phyloP scores from a whole-genome alignment of 441 rosid genomes.

The Eutrema salsugineum region DNA sequence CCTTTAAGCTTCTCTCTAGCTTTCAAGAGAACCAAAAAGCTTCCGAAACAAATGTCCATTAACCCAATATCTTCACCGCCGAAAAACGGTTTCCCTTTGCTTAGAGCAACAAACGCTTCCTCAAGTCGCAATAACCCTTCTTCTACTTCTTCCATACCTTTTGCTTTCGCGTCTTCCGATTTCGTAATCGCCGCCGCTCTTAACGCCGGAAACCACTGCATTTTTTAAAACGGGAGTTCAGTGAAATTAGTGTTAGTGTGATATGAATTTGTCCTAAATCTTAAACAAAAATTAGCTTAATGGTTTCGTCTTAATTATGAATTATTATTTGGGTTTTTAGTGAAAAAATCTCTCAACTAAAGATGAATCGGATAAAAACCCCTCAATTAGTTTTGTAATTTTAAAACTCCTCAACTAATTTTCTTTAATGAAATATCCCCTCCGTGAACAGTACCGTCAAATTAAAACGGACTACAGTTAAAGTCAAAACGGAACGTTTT shows the following conservation, averaged over 20 bases:
- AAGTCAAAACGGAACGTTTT: too few relatives aligned
- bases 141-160: slow-evolving; percentile 25
- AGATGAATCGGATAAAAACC: too few relatives aligned
- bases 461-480: too few relatives aligned
- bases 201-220: slow-evolving; percentile 52
- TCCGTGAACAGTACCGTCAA: too few relatives aligned
- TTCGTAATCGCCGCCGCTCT: slow-evolving; percentile 15
- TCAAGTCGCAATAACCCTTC: slow-evolving; percentile 50
- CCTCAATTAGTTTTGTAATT: too few relatives aligned
- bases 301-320: neutral
- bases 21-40: slow-evolving; percentile 52
- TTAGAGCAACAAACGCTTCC: slow-evolving; percentile 40
- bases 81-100: slow-evolving; percentile 65
- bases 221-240: neutral
- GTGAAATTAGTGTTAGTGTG: neutral
- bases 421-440: too few relatives aligned
- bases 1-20: slow-evolving; percentile 35
- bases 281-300: neutral
- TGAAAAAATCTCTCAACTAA: too few relatives aligned
- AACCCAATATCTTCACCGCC: slow-evolving; percentile 66
- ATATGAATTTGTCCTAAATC: neutral
- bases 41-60: slow-evolving; percentile 65
- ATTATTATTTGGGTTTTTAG: too few relatives aligned
- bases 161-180: slow-evolving; percentile 40
- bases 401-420: too few relatives aligned